These are phyloP conservation scores for Allium sativum DNA, from an alignment of 106 monocot species.

Conservation along the genomic window DNA sequence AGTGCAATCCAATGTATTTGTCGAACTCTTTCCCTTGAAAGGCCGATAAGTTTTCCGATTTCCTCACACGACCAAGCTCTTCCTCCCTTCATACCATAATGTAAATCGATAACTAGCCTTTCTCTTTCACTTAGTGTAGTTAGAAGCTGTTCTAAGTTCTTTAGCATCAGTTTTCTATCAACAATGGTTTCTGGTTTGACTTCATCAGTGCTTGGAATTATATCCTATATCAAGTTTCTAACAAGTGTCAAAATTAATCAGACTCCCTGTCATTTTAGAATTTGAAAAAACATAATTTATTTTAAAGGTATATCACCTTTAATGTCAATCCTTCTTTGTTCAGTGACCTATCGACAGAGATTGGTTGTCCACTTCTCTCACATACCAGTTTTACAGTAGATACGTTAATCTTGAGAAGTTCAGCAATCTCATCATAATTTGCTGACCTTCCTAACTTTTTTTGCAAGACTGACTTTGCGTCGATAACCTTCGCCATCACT, in stretches of 20 bases:
- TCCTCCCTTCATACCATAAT: constrained; percentile 38
- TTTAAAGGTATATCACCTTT: constrained; percentile 19
- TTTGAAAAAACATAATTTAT: not conserved
- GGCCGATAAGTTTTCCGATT: constrained; percentile 32
- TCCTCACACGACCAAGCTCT: constrained; percentile 29
- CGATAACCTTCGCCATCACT: constrained; percentile 23
- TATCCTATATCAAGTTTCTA: constrained; percentile 30
- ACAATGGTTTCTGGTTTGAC: constrained; percentile 23
- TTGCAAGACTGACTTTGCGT: constrained; percentile 26
- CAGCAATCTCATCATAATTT: constrained; percentile 39
- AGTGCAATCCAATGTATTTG: constrained; percentile 34
- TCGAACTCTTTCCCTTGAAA: constrained; percentile 44
- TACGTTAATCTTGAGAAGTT: constrained; percentile 10
- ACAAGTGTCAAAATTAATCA: too few species aligned
- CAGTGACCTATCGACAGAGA: constrained; percentile 29
- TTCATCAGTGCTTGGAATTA: constrained; percentile 37
- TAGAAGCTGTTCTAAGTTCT: constrained; percentile 23
- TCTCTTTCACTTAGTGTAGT: constrained; percentile 23
- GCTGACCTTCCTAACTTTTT: constrained; percentile 25
- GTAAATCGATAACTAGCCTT: constrained; percentile 29
- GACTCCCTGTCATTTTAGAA: not conserved
- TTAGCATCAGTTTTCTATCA: constrained; percentile 15
- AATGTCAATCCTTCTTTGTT: constrained; percentile 24
- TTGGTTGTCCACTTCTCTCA: constrained; percentile 18
- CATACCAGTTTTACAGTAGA: constrained; percentile 21